Evolutionary conservation across 306 rosid species (phyloP).

Genomic region (Lathyrus sativus): DNA sequence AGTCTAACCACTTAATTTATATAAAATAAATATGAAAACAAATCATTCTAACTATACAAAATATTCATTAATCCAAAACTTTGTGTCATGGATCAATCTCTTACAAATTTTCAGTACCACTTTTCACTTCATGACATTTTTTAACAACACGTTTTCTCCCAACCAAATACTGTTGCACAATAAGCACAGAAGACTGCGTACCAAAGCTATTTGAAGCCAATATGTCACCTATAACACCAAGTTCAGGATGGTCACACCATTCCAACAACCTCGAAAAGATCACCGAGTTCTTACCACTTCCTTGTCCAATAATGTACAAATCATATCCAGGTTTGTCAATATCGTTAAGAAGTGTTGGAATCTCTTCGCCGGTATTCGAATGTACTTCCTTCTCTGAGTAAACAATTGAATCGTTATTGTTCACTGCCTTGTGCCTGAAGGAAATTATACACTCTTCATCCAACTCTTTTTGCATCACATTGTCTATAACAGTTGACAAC

Average conservation of each 20-base stretch:
- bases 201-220: conserved; percentile 44
- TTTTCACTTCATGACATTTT: not conserved
- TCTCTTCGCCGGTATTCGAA: conserved; percentile 41
- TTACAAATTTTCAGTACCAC: not conserved
- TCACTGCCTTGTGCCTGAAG: conserved; percentile 35
- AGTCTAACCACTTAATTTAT: no score
- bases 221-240: conserved; percentile 36
- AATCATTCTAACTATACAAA: not conserved
- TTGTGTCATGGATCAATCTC: not conserved
- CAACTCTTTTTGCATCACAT: conserved; percentile 26
- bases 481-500: not conserved
- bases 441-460: conserved; percentile 41
- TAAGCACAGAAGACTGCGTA: conserved; percentile 46
- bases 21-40: not conserved
- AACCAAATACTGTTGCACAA: conserved; percentile 44
- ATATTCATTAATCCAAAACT: not conserved
- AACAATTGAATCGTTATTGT: conserved; percentile 23
- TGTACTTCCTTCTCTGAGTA: conserved; percentile 35
- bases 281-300: conserved; percentile 18
- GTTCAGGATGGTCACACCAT: conserved; percentile 57
- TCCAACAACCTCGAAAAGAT: conserved; percentile 21
- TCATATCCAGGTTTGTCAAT: conserved; percentile 43
- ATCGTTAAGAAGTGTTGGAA: conserved; percentile 24
- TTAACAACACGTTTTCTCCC: not conserved
- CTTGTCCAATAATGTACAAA: conserved; percentile 50